A percentile compares a stretch with the other conserved stretches of the same genome.
Evolutionary conservation across 495 filamentous ascomycete species (phyloP).

Genomic region (Aspergillus campestris): DNA sequence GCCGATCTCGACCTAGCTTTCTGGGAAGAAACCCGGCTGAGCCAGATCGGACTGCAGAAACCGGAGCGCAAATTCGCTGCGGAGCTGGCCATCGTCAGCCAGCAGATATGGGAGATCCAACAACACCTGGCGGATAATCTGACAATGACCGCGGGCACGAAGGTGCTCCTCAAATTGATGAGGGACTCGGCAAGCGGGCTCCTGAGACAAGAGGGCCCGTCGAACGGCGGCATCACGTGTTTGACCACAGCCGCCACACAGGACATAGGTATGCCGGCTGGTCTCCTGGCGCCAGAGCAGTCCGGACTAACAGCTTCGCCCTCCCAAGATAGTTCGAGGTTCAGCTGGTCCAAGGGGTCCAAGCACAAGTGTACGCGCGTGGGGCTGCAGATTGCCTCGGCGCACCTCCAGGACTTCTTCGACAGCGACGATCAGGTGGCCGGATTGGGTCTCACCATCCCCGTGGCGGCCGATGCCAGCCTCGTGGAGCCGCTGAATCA

Average conservation of each 20-base stretch:
- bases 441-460: conserved; percentile 24
- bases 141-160: conserved; percentile 18
- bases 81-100: conserved; percentile 32
- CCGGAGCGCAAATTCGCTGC: conserved; percentile 27
- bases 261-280: conserved; percentile 26
- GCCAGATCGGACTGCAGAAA: conserved; percentile 32
- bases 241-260: conserved; percentile 27
- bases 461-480: conserved; percentile 24
- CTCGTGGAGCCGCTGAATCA: conserved; percentile 27
- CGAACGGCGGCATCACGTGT: conserved; percentile 27
- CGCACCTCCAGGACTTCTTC: conserved; percentile 36
- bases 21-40: conserved; percentile 30
- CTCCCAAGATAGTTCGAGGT: conserved; percentile 19
- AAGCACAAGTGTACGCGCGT: conserved; percentile 34
- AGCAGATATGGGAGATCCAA: conserved; percentile 38
- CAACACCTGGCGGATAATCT: conserved; percentile 25
- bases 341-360: conserved; percentile 25
- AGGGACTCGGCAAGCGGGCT: conserved; percentile 18
- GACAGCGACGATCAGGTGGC: conserved; percentile 31
- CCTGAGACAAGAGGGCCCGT: conserved; percentile 18
- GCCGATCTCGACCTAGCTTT: conserved; percentile 16
- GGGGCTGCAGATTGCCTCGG: conserved; percentile 35
- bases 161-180: conserved; percentile 21
- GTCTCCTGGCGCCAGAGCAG: conserved; percentile 2
- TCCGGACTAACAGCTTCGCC: conserved; percentile 8